Conservation (phyloP, 1,284 basidiomycete species). For the Papiliotrema nemorosa region DNA sequence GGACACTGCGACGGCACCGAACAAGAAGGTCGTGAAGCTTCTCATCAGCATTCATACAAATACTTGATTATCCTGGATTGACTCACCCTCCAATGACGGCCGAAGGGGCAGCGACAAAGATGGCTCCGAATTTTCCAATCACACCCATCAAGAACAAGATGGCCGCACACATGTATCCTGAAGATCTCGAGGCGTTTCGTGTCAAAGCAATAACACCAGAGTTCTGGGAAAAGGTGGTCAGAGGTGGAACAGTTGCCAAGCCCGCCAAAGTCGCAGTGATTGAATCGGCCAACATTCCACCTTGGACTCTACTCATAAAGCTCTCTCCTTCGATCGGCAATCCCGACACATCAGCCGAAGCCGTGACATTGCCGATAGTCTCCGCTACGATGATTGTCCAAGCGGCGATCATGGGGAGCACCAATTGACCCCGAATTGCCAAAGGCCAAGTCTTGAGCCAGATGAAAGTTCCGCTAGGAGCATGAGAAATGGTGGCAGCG, state of each 20-base stretch:
- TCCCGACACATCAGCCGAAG: conserved; percentile 25
- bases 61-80: background rate
- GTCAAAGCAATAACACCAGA: conserved; percentile 37
- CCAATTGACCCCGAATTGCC: conserved; percentile 25
- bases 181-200: conserved; percentile 28
- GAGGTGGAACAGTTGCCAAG: conserved; percentile 31
- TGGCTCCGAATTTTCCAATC: conserved; percentile 32
- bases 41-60: background rate
- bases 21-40: conserved; percentile 40
- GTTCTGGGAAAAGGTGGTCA: conserved; percentile 39
- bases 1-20: conserved; percentile 52
- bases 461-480: conserved; percentile 30
- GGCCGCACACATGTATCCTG: conserved; percentile 33
- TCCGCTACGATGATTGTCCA: conserved; percentile 35
- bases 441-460: conserved; percentile 30
- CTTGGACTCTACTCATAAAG: conserved; percentile 31
- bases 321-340: conserved; percentile 20
- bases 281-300: conserved; percentile 34
- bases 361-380: conserved; percentile 33
- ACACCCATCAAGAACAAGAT: conserved; percentile 35
- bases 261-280: conserved; percentile 28
- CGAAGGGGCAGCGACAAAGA: conserved; percentile 28
- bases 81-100: conserved; percentile 19
- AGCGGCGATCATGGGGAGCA: conserved; percentile 31
- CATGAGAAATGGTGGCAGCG: conserved; percentile 16